Evolutionary conservation across 331 rosid genomes (phyloP), one percentile per base, ranked within the genome.

Genomic region (Rosa hybrid): DNA sequence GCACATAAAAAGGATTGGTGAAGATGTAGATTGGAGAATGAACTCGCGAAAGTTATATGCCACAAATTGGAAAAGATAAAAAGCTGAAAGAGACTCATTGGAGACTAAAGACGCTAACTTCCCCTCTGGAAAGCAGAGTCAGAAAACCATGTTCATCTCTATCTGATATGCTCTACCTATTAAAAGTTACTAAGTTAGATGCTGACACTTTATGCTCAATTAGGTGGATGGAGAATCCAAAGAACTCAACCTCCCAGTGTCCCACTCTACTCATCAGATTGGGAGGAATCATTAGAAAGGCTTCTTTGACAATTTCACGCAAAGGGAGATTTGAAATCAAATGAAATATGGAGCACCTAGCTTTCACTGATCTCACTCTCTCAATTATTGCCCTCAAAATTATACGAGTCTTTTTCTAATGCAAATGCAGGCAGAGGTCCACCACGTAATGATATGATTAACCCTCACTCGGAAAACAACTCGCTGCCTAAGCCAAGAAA

Each of bases 301-400:
- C 69, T 20, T 68, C 25, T 85, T 88, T 85, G 81, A 83, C 88
- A 81, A 82, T 59, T 80, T 81, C 82, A 83, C 74, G 86, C 84
- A 71, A 77, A 77, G 42, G 30, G 1, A 80, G 81, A 56, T 41
- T 60, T 50, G 56, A 50, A 13, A 50, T 50, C 20, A 13, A 50
- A 50, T 50, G 56, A 50, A 59, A 59, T 21, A 59, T 59, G 65
- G 9, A n/a, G 65, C 12, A 59, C 14, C 2, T 59, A 59, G 34
- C 68, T n/a, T 17, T 81, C 85, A 71, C 72, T 30, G 9, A 67
- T 49, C 48, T 41, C 39, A 46, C 38, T 70, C 71, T 80, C 84
- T 85, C 90, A 85, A 88, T 88, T 78, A 88, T 88, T 90, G 86
- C 45, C 1, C 17, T 48, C 64, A 17, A 62, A 10, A 62, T 62